Evolutionary conservation across 148 eudicot genomes (phyloP).

Genomic region (Fagopyrum esculentum): DNA sequence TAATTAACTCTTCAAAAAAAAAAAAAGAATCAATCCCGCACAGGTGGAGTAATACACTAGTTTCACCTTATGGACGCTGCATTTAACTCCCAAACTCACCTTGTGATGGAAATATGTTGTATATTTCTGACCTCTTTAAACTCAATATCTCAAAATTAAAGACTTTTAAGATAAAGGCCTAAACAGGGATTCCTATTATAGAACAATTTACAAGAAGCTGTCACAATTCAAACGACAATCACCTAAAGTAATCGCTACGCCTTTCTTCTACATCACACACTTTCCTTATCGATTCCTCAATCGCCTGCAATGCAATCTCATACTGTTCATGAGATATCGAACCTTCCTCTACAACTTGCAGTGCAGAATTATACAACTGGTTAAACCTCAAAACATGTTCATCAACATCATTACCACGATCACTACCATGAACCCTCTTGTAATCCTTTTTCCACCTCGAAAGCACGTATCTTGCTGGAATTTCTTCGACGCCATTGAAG

Average conservation of each 20-base stretch:
- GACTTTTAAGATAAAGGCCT: neutral
- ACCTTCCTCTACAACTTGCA: conserved; percentile 81
- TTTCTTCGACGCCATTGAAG: conserved; percentile 48
- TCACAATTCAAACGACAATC: neutral
- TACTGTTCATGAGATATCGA: conserved; percentile 64
- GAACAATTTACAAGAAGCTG: neutral
- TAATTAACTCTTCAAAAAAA: too few relatives aligned
- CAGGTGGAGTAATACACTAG: too few relatives aligned
- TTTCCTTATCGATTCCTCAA: conserved; percentile 57
- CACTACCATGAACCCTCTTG: conserved; percentile 45
- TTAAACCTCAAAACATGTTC: conserved; percentile 38
- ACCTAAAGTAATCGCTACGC: conserved; percentile 18
- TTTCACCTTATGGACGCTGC: too few relatives aligned
- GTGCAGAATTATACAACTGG: conserved; percentile 56
- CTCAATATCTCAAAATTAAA: neutral
- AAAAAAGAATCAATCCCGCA: too few relatives aligned
- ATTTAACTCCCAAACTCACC: too few relatives aligned
- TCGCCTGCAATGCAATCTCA: conserved; percentile 52
- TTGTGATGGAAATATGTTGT: too few relatives aligned
- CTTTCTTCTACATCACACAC: conserved; percentile 51
- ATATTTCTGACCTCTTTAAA: neutral
- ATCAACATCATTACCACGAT: conserved; percentile 24
- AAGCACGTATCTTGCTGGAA: conserved; percentile 48
- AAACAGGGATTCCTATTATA: neutral
- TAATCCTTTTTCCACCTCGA: conserved; percentile 75